phyloP scores from a whole-genome alignment of 352 stramenopile species.

The Pythium myriotylum region DNA sequence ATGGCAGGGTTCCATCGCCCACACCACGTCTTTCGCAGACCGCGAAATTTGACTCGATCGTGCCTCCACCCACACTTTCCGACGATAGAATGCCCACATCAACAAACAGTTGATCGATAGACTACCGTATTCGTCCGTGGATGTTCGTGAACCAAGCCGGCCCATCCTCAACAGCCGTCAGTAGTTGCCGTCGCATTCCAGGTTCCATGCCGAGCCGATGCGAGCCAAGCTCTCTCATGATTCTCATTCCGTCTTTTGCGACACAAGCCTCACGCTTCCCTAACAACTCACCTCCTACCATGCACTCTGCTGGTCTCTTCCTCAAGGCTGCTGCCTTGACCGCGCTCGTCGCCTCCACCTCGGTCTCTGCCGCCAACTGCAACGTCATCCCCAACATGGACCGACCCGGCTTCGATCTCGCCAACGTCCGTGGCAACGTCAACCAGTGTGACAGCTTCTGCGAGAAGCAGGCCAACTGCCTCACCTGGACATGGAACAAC shows the following conservation, averaged over 20 bases:
- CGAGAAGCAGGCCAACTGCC: conserved; percentile 4
- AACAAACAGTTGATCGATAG: no score
- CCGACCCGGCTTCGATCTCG: conserved; percentile 8
- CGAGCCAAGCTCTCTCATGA: no score
- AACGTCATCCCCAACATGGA: conserved; percentile 2
- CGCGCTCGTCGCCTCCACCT: conserved; percentile 7
- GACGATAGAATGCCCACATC: no score
- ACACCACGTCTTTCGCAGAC: no score
- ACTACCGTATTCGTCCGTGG: no score
- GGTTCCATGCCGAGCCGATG: no score
- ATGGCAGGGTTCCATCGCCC: no score
- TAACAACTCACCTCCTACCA: conserved; percentile 5
- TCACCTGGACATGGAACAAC: conserved; percentile 18
- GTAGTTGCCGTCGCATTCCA: no score
- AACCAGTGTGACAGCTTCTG: conserved; percentile 6
- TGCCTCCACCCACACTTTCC: no score
- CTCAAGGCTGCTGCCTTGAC: background rate
- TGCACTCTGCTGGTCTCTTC: conserved; percentile 16
- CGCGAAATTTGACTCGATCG: no score
- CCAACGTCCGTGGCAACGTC: conserved; percentile 9
- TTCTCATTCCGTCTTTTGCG: background rate
- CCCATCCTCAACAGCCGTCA: background rate
- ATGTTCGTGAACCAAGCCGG: no score
- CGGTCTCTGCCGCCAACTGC: background rate
- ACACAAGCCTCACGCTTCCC: background rate